These are phyloP conservation scores for Penicillium paneum DNA, from an alignment of 2,329 filamentous ascomycete genomes.

Conservation along the genomic window DNA sequence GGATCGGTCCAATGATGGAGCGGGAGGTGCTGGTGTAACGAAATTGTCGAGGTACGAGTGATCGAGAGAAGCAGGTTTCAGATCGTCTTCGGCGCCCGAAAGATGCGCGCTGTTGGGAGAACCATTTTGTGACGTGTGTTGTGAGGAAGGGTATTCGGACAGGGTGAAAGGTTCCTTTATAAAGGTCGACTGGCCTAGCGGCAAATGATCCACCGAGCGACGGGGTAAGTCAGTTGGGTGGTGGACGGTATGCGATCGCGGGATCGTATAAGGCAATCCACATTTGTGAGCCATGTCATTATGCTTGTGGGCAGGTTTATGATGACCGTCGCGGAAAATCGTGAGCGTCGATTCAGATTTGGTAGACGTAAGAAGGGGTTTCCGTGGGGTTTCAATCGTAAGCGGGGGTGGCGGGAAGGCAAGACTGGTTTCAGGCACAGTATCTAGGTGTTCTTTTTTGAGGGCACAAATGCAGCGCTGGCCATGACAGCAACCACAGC, in stretches of 20 bases:
- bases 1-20: constrained; percentile 24
- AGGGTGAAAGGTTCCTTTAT: constrained; percentile 30
- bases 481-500: constrained; percentile 55
- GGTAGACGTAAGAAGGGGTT: constrained; percentile 56
- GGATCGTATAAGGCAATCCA: constrained; percentile 62
- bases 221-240: constrained; percentile 46
- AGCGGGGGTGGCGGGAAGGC: constrained; percentile 37
- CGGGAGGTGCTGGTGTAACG: constrained; percentile 19
- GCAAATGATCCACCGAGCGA: constrained; percentile 53
- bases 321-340: constrained; percentile 61
- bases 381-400: constrained; percentile 48
- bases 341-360: constrained; percentile 60
- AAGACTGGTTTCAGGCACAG: constrained; percentile 48
- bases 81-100: constrained; percentile 24
- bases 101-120: constrained; percentile 43
- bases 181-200: constrained; percentile 35
- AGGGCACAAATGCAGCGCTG: constrained; percentile 59
- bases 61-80: constrained; percentile 28
- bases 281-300: constrained; percentile 63
- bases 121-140: constrained; percentile 38
- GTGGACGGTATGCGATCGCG: constrained; percentile 52
- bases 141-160: constrained; percentile 17
- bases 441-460: constrained; percentile 56
- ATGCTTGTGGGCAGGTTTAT: constrained; percentile 63
- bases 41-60: constrained; percentile 34